Evolutionary conservation across 768 basidiomycete genomes (phyloP), one percentile per base, ranked within the genome.

Genomic region (Termitomyces sp.): DNA sequence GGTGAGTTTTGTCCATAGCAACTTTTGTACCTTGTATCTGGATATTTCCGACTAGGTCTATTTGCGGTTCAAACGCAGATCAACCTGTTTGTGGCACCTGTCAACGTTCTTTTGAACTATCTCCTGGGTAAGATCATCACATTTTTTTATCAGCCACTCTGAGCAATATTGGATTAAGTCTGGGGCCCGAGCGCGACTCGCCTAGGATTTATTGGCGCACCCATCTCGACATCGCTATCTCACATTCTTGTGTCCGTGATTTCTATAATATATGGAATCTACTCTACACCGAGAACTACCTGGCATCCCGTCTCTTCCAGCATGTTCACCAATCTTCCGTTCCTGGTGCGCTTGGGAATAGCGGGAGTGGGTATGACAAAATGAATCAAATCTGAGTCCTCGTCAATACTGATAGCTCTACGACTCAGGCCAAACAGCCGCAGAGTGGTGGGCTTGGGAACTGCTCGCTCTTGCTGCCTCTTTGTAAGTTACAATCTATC

Each of bases 371-470:
- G 86, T 80, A 49, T 56, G 78, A 10, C 5, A 12, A 36, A 20
- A 4, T 10, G 18, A 24, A 32, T 43, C 5, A 27, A 58, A 30
- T 6, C 55, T 7, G 37, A 37, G n/a, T 43, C 26, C 7, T 57
- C 14, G 13, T 16, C 13, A 32, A 46, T n/a, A 12, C 37, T 45
- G 30, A 54, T 8, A 18, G 4, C 33, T 20, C n/a, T 22, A 20
- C 33, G 3, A n/a, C 27, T 33, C 26, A 81, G 85, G 85, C 1
- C 93, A 93, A 70, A 86, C 83, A 5, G 91, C 91, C 0, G 85
- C 85, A 9, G 96, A 97, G 71, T 98, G 95, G 96, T 98, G 94
- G 94, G 87, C 89, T 37, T 95, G 95, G 95, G 94, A 96, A 72
- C 80, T 93, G 8, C 70, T 89, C 40, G 87, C 85, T 26, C 72